Conservation (phyloP, 257 asterid species). For the Ajuga chamaepitys region DNA sequence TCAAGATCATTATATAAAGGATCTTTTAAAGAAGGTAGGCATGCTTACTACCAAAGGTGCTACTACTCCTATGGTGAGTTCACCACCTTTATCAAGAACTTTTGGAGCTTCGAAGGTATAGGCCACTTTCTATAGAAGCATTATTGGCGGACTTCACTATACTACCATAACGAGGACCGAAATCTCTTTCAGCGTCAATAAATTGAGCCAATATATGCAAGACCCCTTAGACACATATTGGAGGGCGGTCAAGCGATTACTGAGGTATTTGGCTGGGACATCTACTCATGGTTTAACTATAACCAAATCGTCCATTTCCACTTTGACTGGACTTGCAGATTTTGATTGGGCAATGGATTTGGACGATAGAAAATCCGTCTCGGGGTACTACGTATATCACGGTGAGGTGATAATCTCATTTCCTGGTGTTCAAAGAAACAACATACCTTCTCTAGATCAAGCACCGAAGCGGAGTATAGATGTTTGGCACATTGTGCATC, state of each 20-base stretch:
- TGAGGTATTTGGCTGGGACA: background rate
- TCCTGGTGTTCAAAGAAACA: background rate
- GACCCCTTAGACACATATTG: background rate
- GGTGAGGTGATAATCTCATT: background rate
- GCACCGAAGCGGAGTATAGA: background rate
- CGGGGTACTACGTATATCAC: background rate
- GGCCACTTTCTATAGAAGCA: background rate
- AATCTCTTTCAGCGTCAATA: background rate
- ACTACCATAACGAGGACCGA: background rate
- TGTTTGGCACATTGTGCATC: background rate
- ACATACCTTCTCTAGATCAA: background rate
- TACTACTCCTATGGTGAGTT: no score
- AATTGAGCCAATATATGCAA: background rate
- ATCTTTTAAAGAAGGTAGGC: no score
- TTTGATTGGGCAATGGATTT: background rate
- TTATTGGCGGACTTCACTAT: background rate
- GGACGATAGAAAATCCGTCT: background rate
- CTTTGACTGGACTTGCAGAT: background rate
- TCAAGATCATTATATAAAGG: no score
- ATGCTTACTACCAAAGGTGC: no score
- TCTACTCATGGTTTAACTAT: background rate
- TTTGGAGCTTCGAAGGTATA: no score
- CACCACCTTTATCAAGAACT: no score
- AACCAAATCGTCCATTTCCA: background rate
- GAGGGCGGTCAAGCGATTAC: background rate